Evolutionary conservation across 139 green algal species (phyloP), one percentile per base, ranked within the genome.

Genomic region (Gonium pectorale): DNA sequence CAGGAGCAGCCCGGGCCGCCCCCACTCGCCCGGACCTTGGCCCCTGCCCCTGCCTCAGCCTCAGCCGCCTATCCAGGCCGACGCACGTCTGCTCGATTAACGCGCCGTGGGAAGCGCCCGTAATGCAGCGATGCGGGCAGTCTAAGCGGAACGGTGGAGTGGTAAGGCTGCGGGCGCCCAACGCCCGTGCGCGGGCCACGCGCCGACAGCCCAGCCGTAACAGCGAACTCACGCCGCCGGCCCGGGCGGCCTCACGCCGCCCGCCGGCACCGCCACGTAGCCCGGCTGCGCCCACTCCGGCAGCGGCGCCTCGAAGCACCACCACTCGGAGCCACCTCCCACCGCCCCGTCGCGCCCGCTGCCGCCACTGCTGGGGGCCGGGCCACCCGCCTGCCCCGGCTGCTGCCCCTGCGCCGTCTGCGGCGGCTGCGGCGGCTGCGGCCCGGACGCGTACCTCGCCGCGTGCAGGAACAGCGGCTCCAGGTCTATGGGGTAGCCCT

Each of bases 401-500:
- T 5, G 13, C 35, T 24, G 11, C 63, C 2, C 15, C 63, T n/a
- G 33, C n/a, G n/a, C n/a, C n/a, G n/a, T n/a, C 66, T 51, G 38
- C 66, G 33, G 66, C 37, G 5, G 19, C 41, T 26, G 43, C 8
- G 3, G 67, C 41, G 15, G 27, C 41, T 33, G n/a, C 33, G 15
- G 19, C 49, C 35, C 6, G 5, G n/a, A 46, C 24, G 77, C 43
- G 63, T 96, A 98, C n/a, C 37, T 60, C 3, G 79, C 44, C 15
- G 94, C 93, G 67, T 97, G 94, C 73, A 98, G 88, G 94, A 91
- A 98, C 56, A 97, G 85, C 3, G 86, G 81, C 89, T 97, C 81
- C 72, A 92, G 80, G 78, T 93, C 93, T 29, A 93, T 88, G 29
- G 89, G 89, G 80, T 93, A 93, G 66, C 86, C 84, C 51, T 67